Evolutionary conservation across 1,284 basidiomycete genomes (phyloP), one percentile per base, ranked within the genome.

Genomic region (Exobasidium cylindrosporum): DNA sequence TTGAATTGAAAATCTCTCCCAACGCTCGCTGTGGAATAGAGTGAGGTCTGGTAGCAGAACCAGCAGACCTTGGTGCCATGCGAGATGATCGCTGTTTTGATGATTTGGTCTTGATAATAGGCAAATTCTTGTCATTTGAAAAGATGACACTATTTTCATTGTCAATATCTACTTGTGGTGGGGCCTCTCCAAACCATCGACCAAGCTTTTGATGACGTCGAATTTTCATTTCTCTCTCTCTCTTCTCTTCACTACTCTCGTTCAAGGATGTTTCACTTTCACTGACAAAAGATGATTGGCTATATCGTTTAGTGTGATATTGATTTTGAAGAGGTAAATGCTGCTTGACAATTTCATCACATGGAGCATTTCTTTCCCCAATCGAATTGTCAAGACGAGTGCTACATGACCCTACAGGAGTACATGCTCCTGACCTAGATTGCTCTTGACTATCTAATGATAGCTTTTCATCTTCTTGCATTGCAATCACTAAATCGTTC

Each of bases 391-490:
- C 17, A 40, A 10, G 10, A 7, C 10, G 7, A 7, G 17, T 17
- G 7, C 10, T 40, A 40, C 10, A 10, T 10, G 35, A 17, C 35
- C 7, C 7, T 10, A 10, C 17, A 10, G 35, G 10, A 40, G 10
- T 7, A 40, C 10, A 40, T 17, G 35, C 35, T 10, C 10, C 35
- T 10, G 35, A 40, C 17, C 35, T 7, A 10, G 7, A 7, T 40
- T 17, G 10, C 17, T 17, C 35, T 40, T 40, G 35, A 7, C 10
- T 17, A n/a, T n/a, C n/a, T n/a, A n/a, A n/a, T n/a, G n/a, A 49
- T 5, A n/a, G 7, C 53, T 54, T 58, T n/a, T 44, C 32, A 21
- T 63, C 62, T 26, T 49, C 58, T 26, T 61, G 47, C 44, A 64
- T 45, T 7, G 58, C 60, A 14, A n/a, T 28, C 21, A 61, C 47